phyloP scores from a whole-genome alignment of 176 grass and related monocot genomes.

The Zea luxurians region DNA sequence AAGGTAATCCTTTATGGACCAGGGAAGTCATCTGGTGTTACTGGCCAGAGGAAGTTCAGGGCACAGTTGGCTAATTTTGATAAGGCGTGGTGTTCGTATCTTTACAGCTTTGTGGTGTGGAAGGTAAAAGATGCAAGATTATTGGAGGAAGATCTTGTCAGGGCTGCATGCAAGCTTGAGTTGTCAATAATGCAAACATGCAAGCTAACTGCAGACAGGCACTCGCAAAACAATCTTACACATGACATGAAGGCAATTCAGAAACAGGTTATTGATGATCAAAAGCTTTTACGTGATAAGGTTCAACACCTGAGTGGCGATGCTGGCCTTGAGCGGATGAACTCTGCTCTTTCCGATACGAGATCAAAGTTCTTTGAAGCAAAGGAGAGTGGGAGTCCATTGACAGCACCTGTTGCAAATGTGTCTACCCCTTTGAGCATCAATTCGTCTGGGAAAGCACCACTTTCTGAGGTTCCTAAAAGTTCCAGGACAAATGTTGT shows the following conservation, averaged over 20 bases:
- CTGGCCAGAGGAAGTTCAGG: slow-evolving; percentile 48
- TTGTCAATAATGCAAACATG: slow-evolving; percentile 97
- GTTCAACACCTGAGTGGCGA: slow-evolving; percentile 73
- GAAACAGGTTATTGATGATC: slow-evolving; percentile 81
- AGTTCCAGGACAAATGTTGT: too few relatives aligned
- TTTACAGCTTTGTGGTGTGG: slow-evolving; percentile 90
- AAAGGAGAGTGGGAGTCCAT: slow-evolving; percentile 55
- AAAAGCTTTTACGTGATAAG: slow-evolving; percentile 84
- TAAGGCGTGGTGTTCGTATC: slow-evolving; percentile 75
- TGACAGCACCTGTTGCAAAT: slow-evolving; percentile 44
- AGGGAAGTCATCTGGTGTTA: slow-evolving; percentile 31
- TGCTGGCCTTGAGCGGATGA: slow-evolving; percentile 78
- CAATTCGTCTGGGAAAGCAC: too few relatives aligned
- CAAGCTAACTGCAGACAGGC: slow-evolving; percentile 50
- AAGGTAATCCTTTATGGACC: slow-evolving; percentile 55
- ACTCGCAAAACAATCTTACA: slow-evolving; percentile 52
- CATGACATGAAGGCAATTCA: slow-evolving; percentile 94
- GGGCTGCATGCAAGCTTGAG: slow-evolving; percentile 81
- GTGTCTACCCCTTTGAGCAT: too few relatives aligned
- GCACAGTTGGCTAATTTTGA: slow-evolving; percentile 69
- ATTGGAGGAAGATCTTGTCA: slow-evolving; percentile 88
- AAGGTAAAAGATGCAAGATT: slow-evolving; percentile 86
- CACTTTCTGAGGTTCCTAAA: too few relatives aligned
- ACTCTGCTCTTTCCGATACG: slow-evolving; percentile 71
- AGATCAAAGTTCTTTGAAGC: slow-evolving; percentile 84